Base-by-base conservation (phyloP, 768 basidiomycete genomes). In the Saitozyma sp. region DNA sequence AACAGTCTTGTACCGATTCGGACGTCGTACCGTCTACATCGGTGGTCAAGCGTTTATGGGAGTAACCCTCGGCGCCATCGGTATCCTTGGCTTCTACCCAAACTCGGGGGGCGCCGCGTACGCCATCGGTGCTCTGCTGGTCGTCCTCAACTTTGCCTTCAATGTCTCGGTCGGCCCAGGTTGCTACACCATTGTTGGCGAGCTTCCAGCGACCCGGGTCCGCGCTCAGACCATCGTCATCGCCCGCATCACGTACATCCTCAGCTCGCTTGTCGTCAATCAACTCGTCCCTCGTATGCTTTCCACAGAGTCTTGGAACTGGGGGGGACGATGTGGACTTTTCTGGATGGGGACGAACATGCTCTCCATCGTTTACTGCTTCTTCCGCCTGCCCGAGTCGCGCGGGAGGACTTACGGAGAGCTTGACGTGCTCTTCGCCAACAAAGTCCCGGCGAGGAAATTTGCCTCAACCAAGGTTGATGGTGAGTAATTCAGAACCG, bases 21-120 rank as follows among this genome's bases (percentile, higher is more conserved):
- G 75, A 50, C 68, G 75, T 46, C 60, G 64, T 2, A 63, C 72
- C 8, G 56, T 76, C 42, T 76, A 72, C 68, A 54, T 68, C 39
- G 59, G 40, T 48, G 75, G 75, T 40, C 62, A 68, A 39, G 59
- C 50, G 20, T 54, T 60, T 53, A 71, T 76, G 64, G 63, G 48
- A 19, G 11, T 63, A 52, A 56, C 64, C 20, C 63, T 76, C n/a
- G 46, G 63, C 5, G 45, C 64, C 49, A 70, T 69, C 52, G 74
- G 74, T 13, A 59, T 64, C 53, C 42, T 64, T 16, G 62, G 62
- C 3, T 64, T 55, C 48, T 9, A 59, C 19, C 54, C 54, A 6
- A 41, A 16, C 17, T n/a, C 10, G 38, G 8, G 41, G 4, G n/a
- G 13, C 16, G 58, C 57, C 16, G 59, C 62, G 4, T 57, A 62